Evolutionary conservation across 257 asterid genomes (phyloP).

Genomic region (Lavandula angustifolia): DNA sequence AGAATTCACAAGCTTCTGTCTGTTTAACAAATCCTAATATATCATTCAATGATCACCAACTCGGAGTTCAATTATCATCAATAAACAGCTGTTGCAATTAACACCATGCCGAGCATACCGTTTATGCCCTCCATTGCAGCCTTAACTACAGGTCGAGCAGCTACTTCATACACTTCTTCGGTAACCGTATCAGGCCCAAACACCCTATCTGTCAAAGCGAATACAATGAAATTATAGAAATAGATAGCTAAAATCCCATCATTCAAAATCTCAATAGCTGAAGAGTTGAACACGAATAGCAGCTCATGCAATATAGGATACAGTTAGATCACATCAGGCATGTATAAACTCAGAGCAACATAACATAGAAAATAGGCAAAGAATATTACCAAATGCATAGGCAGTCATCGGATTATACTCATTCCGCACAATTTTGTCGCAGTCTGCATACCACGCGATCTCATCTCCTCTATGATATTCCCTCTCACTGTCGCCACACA

Average conservation of each 20-base stretch:
- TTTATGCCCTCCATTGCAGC: constrained; percentile 98
- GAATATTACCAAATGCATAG: constrained; percentile 77
- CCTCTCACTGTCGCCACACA: constrained; percentile 65
- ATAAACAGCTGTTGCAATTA: constrained; percentile 18
- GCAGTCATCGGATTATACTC: constrained; percentile 87
- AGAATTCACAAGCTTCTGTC: constrained; percentile 17
- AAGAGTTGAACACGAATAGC: constrained; percentile 24
- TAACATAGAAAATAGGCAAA: constrained; percentile 17
- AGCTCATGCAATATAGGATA: constrained; percentile 17
- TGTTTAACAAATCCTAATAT: neutral
- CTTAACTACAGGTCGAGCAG: constrained; percentile 94
- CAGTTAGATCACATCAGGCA: constrained; percentile 10
- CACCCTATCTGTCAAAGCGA: constrained; percentile 64
- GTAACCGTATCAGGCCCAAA: constrained; percentile 82
- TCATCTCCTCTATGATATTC: constrained; percentile 94
- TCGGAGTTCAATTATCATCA: constrained; percentile 21
- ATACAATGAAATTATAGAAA: neutral
- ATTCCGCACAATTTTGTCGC: constrained; percentile 77
- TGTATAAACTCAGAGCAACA: neutral
- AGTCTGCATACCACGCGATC: constrained; percentile 88
- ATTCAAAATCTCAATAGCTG: constrained; percentile 17
- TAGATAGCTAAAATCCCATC: neutral
- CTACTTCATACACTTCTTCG: constrained; percentile 87
- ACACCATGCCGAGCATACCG: constrained; percentile 52
- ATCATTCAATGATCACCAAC: constrained; percentile 25